phyloP scores from a whole-genome alignment of 2,329 filamentous ascomycete genomes.

The Tolypocladium amazonense region DNA sequence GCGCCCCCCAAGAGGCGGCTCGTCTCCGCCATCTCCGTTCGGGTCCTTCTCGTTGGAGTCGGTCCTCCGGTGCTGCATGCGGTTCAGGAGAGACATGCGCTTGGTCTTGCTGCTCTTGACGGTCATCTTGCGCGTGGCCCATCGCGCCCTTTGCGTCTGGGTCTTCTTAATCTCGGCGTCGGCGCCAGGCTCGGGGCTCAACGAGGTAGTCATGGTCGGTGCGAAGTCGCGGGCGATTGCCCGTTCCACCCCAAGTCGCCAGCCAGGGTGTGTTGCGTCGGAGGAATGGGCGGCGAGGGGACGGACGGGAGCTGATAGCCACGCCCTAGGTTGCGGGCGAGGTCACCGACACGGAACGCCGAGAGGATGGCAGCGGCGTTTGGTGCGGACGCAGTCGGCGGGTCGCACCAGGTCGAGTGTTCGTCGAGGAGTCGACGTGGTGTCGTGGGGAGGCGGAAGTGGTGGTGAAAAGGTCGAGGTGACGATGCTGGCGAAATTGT shows the following conservation, averaged over 20 bases:
- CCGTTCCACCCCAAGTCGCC: conserved; percentile 25
- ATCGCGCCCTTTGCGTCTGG: conserved; percentile 69
- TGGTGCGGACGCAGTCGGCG: neutral
- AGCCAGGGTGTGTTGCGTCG: conserved; percentile 20
- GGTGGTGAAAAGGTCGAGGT: neutral
- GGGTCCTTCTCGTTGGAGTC: conserved; percentile 60
- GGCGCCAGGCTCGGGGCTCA: conserved; percentile 15
- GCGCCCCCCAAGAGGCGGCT: conserved; percentile 16
- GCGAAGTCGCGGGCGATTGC: conserved; percentile 25
- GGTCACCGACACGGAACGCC: neutral
- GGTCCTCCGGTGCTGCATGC: conserved; percentile 54
- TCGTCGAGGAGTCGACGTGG: neutral
- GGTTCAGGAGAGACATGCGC: conserved; percentile 70
- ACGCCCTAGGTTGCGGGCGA: neutral
- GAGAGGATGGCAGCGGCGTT: neutral
- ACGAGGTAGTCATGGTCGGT: conserved; percentile 21
- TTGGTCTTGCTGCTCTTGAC: conserved; percentile 68
- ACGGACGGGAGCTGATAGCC: neutral
- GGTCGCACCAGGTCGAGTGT: neutral
- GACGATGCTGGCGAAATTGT: neutral
- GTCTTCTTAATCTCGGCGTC: conserved; percentile 9
- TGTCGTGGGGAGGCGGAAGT: neutral
- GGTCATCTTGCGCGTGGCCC: conserved; percentile 86
- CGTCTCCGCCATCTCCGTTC: conserved; percentile 21
- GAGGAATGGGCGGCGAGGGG: neutral